Percentiles rank a stretch among this genome's conserved stretches.
phyloP scores from a whole-genome alignment of 129 eudicot genomes.

The Kitagawia praeruptora region DNA sequence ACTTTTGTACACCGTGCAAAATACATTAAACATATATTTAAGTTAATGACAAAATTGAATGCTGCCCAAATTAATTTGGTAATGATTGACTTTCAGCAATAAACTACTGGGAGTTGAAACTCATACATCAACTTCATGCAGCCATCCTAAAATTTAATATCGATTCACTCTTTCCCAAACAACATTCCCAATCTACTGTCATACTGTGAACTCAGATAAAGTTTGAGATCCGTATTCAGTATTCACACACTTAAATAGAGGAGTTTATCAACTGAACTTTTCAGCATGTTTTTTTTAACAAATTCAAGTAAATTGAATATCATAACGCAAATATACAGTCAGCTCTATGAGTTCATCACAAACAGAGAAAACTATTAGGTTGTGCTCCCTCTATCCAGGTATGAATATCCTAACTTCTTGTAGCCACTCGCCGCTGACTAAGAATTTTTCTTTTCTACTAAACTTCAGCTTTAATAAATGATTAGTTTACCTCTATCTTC shows the following conservation, averaged over 20 bases:
- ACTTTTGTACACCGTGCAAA: background rate
- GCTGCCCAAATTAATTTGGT: background rate
- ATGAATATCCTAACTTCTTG: background rate
- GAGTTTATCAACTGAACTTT: background rate
- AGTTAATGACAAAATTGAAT: background rate
- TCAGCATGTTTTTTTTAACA: background rate
- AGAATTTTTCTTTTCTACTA: background rate
- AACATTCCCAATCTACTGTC: background rate
- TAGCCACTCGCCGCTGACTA: background rate
- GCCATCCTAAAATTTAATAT: background rate
- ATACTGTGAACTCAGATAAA: background rate
- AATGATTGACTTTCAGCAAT: background rate
- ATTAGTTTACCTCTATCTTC: background rate
- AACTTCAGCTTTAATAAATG: too few relatives aligned
- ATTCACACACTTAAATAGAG: background rate
- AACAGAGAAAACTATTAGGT: background rate
- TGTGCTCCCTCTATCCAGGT: background rate
- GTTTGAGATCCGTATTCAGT: background rate
- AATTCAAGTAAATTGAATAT: background rate
- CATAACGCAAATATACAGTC: background rate
- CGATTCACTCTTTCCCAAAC: background rate
- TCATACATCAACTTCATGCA: background rate
- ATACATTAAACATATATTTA: background rate
- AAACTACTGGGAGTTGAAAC: background rate
- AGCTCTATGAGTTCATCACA: background rate